Evolutionary conservation across 805 yeast species (phyloP).

Genomic region (Candida adriatica): DNA sequence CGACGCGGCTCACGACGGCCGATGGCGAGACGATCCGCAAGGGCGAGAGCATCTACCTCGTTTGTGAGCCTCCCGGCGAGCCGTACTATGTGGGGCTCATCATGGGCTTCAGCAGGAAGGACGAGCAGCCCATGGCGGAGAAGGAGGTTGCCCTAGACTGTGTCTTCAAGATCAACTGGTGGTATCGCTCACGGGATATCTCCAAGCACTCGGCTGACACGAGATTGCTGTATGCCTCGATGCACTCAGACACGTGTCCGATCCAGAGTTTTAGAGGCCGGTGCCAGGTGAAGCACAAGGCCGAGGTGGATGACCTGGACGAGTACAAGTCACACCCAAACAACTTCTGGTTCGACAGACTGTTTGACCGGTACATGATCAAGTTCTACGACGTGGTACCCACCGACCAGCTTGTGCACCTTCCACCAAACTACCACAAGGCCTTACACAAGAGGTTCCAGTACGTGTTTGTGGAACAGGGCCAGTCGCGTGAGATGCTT

Average conservation of each 20-base stretch:
- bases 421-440: constrained; percentile 52
- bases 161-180: constrained; percentile 78
- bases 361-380: constrained; percentile 82
- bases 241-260: constrained; percentile 84
- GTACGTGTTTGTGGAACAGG: constrained; percentile 68
- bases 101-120: constrained; percentile 55
- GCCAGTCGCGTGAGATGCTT: constrained; percentile 55
- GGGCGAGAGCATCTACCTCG: constrained; percentile 67
- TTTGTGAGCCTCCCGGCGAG: constrained; percentile 90
- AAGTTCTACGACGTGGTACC: constrained; percentile 74
- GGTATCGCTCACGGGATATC: constrained; percentile 82
- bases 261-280: constrained; percentile 66
- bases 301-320: constrained; percentile 49
- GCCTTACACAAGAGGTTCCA: constrained; percentile 64
- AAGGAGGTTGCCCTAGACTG: constrained; percentile 45
- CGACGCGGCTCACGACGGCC: constrained; percentile 13
- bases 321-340: constrained; percentile 53
- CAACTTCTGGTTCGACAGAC: constrained; percentile 75
- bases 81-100: constrained; percentile 87
- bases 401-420: constrained; percentile 47
- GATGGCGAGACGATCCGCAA: constrained; percentile 20
- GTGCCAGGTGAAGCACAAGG: constrained; percentile 61
- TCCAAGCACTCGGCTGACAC: constrained; percentile 62
- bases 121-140: constrained; percentile 12
- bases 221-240: constrained; percentile 71